Base-by-base conservation (phyloP, 2,329 filamentous ascomycete genomes). In the Calonectria naviculata region DNA sequence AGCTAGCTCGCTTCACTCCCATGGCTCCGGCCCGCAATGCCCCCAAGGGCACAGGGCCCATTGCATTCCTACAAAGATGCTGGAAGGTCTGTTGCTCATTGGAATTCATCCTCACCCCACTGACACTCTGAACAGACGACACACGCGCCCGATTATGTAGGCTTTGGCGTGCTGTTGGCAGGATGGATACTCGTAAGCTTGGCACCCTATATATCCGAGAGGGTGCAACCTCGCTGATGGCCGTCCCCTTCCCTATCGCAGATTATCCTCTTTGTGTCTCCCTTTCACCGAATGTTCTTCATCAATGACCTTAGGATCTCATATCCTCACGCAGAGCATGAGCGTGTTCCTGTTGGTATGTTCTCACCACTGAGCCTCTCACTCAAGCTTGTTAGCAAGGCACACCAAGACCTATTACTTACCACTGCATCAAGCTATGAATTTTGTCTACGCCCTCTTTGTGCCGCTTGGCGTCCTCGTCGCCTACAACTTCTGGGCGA, bases 211-310 rank as follows among this genome's bases (percentile, higher is more conserved):
- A 46, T 26, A 44, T 21, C 70, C 36, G 8, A 44, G 26, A 66
- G 64, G 68, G 58, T 64, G 19, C 31, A 62, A 26, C 31, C 26
- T 52, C n/a, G 58, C 28, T 29, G 10, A 68, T 61, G 65, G 62
- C 65, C 38, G 34, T 31, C 2, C 41, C 36, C 46, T 29, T 68
- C 76, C 74, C 34, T 4, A 34, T 46, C 10, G 9, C 21, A 83
- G 82, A 78, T 79, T 60, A 75, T 76, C 29, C 60, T 79, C 19
- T 79, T 83, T 56, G 89, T 94, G 77, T 92, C 93, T 71, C 97
- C 97, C 0, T 98, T 98, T 81, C 95, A 98, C 82, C 95, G 94
- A 84, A 93, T 98, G 91, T 98, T 99, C 85, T 93, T 91, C 74
- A 89, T 98, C 73, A 93, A 95, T 81, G 95, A 98, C 81, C 89